These are phyloP conservation scores for Entomortierella parvispora DNA, from an alignment of 192 early-diverging fungal species.

Conservation along the genomic window DNA sequence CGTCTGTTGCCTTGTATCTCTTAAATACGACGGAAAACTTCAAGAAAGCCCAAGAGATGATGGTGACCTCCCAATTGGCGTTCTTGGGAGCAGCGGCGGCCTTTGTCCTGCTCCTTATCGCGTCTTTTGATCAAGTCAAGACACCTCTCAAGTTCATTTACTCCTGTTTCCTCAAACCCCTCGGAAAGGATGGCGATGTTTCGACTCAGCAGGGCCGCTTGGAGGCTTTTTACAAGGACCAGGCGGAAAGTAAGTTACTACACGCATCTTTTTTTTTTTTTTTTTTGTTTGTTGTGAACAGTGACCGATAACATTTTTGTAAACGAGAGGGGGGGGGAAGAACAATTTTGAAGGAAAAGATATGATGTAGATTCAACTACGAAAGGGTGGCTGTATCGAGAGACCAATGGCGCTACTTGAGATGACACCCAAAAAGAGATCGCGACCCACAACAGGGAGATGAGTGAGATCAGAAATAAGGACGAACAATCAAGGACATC, in stretches of 20 bases:
- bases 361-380: too few relatives aligned
- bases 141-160: conserved; percentile 67
- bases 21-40: conserved; percentile 47
- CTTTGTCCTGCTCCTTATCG: conserved; percentile 37
- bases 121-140: conserved; percentile 53
- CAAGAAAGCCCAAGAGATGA: conserved; percentile 47
- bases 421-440: too few relatives aligned
- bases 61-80: conserved; percentile 37
- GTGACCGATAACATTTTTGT: too few relatives aligned
- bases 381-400: too few relatives aligned
- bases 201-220: conserved; percentile 74
- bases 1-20: conserved; percentile 40
- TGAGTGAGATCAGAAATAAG: too few relatives aligned
- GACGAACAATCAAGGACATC: too few relatives aligned
- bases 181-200: conserved; percentile 62
- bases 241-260: conserved; percentile 66
- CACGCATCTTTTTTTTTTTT: conserved; percentile 15
- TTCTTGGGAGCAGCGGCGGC: conserved; percentile 30
- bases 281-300: background rate
- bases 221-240: conserved; percentile 84
- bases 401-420: too few relatives aligned
- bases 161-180: conserved; percentile 80
- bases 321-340: too few relatives aligned
- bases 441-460: too few relatives aligned
- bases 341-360: too few relatives aligned